Evolutionary conservation across 1,284 basidiomycete genomes (phyloP).

Genomic region (Microbotryum intermedium): DNA sequence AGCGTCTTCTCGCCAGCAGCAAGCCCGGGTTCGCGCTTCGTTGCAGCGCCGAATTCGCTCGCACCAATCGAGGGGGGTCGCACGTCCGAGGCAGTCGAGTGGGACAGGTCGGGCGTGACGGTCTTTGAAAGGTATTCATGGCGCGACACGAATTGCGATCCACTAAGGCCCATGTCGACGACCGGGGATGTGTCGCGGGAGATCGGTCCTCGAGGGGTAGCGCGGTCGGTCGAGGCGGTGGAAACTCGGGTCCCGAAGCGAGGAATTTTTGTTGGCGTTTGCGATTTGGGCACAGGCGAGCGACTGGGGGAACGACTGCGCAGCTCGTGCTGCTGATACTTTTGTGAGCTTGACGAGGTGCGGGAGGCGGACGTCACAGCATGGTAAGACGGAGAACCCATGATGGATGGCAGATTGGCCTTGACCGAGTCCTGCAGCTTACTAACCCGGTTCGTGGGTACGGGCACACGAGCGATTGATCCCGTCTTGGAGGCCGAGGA

Average conservation of each 20-base stretch:
- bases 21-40: slow-evolving; percentile 9
- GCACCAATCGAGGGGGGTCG: too few relatives aligned
- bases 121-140: slow-evolving; percentile 38
- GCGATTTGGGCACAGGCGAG: slow-evolving; percentile 26
- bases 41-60: slow-evolving; percentile 7
- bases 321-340: background rate
- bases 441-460: slow-evolving; percentile 5
- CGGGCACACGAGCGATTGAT: background rate
- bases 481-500: slow-evolving; percentile 41
- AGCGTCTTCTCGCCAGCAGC: slow-evolving; percentile 11
- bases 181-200: slow-evolving; percentile 53
- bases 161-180: slow-evolving; percentile 35
- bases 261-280: slow-evolving; percentile 80
- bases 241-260: slow-evolving; percentile 40
- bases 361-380: background rate
- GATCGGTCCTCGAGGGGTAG: background rate
- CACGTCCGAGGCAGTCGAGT: slow-evolving; percentile 36
- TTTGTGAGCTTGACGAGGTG: background rate
- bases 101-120: slow-evolving; percentile 49
- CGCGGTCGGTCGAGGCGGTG: too few relatives aligned
- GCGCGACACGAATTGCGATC: too few relatives aligned
- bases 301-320: slow-evolving; percentile 3
- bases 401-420: slow-evolving; percentile 65
- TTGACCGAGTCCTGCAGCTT: slow-evolving; percentile 28
- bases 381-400: slow-evolving; percentile 65